Evolutionary conservation across 306 rosid genomes (phyloP), one percentile per base, ranked within the genome.

Genomic region (Psophocarpus tetragonolobus): DNA sequence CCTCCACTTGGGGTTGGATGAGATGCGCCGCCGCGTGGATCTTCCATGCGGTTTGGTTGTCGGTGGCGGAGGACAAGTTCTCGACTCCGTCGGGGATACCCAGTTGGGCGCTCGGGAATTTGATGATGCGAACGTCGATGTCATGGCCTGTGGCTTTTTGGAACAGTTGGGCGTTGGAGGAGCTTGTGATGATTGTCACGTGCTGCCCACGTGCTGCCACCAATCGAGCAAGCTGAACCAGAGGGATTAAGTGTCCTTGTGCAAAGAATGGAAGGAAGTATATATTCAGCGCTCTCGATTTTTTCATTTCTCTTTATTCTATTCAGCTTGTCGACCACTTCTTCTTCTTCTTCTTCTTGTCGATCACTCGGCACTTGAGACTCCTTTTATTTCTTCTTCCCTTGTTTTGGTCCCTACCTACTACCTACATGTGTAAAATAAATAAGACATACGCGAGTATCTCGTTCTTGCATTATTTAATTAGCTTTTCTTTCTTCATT

Each of bases 221-320:
- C 42, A 87, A 42, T 0, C 72, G 79, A 5, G 86, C 86, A 0
- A 84, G 41, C 68, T 84, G 82, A 1, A 67, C 56, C 1, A 84
- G 72, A 1, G 90, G 88, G 51, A 84, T 81, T 13, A 73, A 35
- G 42, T 86, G 87, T 0, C 87, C 90, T 1, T 68, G 87, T 3
- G 80, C 54, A 2, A 83, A 56, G 76, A 73, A 83, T 2, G 90
- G 90, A 4, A 86, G 80, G 45, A 86, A 53, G 84, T 77, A 72
- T 24, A 86, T 56, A 51, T 68, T 68, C n/a, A 77, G 7, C 3
- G 82, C 15, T 2, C 30, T 4, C 1, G 51, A 5, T 56, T 7
- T 27, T 7, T 57, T 12, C 36, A 6, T 26, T 14, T 20, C 20
- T 8, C 4, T 8, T n/a, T n/a, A n/a, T n/a, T n/a, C n/a, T n/a